Evolutionary conservation across 164 flowering plant genomes (phyloP).

Genomic region (Stephania cephalantha): DNA sequence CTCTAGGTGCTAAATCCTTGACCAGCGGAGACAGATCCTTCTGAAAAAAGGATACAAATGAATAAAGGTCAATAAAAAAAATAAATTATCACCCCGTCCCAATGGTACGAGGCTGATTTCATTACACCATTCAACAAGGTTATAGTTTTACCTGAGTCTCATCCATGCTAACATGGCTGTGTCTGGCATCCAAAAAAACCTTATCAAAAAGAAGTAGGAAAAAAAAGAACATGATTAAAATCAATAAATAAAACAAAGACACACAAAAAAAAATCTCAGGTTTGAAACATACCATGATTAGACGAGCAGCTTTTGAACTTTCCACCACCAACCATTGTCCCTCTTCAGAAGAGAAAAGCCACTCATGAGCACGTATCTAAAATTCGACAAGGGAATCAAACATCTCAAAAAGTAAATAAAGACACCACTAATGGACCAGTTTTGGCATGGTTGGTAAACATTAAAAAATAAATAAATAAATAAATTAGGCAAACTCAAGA

Average conservation of each 20-base stretch:
- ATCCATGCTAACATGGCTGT: constrained; percentile 51
- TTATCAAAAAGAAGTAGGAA: constrained; percentile 19
- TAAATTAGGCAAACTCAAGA: too few species aligned
- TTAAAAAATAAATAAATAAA: not conserved
- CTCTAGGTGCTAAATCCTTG: constrained; percentile 58
- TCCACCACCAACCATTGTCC: constrained; percentile 91
- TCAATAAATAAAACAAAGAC: not conserved
- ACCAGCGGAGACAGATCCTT: constrained; percentile 86
- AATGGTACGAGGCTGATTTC: not conserved
- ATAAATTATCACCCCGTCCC: not conserved
- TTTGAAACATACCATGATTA: constrained; percentile 57
- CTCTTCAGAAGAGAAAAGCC: constrained; percentile 94
- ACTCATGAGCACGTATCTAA: constrained; percentile 80
- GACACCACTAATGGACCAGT: not conserved
- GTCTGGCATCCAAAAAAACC: constrained; percentile 67
- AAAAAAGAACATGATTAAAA: not conserved
- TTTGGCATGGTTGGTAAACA: not conserved
- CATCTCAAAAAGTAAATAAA: constrained; percentile 17
- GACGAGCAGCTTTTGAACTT: constrained; percentile 82
- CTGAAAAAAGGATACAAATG: constrained; percentile 34
- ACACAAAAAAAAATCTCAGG: not conserved
- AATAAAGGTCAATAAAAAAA: constrained; percentile 12
- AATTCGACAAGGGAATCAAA: constrained; percentile 29
- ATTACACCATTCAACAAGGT: not conserved
- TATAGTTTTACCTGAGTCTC: constrained; percentile 63